A percentile compares a stretch with the other conserved stretches of the same genome.
phyloP scores from a whole-genome alignment of 1,139 yeast genomes.

The Yamadazyma diospyri region DNA sequence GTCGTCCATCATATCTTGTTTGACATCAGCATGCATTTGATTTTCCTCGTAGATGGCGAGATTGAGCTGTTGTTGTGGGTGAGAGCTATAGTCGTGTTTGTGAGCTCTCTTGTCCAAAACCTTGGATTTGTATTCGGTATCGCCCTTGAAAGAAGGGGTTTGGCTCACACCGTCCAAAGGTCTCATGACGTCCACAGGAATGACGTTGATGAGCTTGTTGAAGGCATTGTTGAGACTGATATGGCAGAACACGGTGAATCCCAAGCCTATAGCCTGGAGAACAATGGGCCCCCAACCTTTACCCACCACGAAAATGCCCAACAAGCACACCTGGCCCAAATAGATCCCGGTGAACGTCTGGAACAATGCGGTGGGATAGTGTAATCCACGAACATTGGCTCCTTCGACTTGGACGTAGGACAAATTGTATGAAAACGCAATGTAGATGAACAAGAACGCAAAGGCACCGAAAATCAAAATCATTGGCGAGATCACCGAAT shows the following conservation, averaged over 20 bases:
- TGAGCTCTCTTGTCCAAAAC: slow-evolving; percentile 20
- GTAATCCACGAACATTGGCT: slow-evolving; percentile 76
- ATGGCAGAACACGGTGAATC: slow-evolving; percentile 66
- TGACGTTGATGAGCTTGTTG: slow-evolving; percentile 51
- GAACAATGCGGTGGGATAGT: slow-evolving; percentile 83
- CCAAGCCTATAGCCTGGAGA: slow-evolving; percentile 63
- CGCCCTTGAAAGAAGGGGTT: slow-evolving; percentile 51
- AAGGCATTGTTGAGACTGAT: slow-evolving; percentile 59
- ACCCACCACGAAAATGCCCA: slow-evolving; percentile 85
- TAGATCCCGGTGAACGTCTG: slow-evolving; percentile 88
- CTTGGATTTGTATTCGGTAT: slow-evolving; percentile 33
- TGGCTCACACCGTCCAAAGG: slow-evolving; percentile 66
- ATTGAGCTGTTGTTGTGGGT: slow-evolving; percentile 7
- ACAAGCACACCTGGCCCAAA: slow-evolving; percentile 77
- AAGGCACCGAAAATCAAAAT: slow-evolving; percentile 63
- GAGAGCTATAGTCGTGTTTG: slow-evolving; percentile 1
- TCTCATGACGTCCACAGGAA: slow-evolving; percentile 68
- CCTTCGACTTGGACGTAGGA: slow-evolving; percentile 62
- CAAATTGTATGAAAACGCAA: slow-evolving; percentile 78
- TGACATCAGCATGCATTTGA: slow-evolving; percentile 18
- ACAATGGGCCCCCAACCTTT: slow-evolving; percentile 95
- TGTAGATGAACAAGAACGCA: slow-evolving; percentile 67
- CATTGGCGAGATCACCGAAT: slow-evolving; percentile 77
- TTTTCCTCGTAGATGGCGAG: slow-evolving; percentile 15
- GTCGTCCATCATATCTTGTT: slow-evolving; percentile 20